A percentile compares a stretch with the other conserved stretches of the same genome.
These are phyloP conservation scores for Hanseniaspora osmophila DNA, from an alignment of 805 yeast genomes.

Conservation along the genomic window DNA sequence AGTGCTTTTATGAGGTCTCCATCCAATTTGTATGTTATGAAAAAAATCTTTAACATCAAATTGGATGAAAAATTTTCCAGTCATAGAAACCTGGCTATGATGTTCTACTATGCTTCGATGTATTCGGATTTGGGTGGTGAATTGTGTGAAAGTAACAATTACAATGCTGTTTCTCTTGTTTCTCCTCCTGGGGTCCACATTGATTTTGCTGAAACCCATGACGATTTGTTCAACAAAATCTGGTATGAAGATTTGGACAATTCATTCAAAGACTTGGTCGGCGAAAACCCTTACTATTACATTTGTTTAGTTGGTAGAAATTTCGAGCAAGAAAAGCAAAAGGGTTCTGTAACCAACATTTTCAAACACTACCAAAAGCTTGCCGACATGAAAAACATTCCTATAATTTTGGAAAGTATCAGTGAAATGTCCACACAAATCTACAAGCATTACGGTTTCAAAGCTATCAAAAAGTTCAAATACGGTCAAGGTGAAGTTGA, in stretches of 20 bases:
- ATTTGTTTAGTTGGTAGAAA: conserved; percentile 23
- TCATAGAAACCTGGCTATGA: conserved; percentile 15
- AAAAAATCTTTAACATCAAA: conserved; percentile 18
- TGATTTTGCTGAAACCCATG: conserved; percentile 16
- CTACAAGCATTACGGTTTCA: conserved; percentile 24
- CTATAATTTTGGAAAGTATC: conserved; percentile 24
- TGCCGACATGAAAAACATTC: conserved; percentile 19
- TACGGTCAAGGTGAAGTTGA: conserved; percentile 23
- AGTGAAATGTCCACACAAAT: conserved; percentile 20
- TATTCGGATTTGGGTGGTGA: conserved; percentile 22
- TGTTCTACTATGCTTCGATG: conserved; percentile 13
- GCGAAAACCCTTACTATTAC: conserved; percentile 18
- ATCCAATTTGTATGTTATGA: conserved; percentile 18
- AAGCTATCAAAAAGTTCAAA: conserved; percentile 15
- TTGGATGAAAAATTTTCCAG: conserved; percentile 12
- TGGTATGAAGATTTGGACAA: conserved; percentile 15
- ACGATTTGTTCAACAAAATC: conserved; percentile 17
- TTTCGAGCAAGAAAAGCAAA: conserved; percentile 13
- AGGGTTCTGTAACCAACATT: conserved; percentile 22
- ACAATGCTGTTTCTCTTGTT: conserved; percentile 23
- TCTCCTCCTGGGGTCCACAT: conserved; percentile 16
- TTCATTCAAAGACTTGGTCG: conserved; percentile 7
- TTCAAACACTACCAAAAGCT: conserved; percentile 16
- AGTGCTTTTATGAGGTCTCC: conserved; percentile 18
- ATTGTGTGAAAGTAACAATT: conserved; percentile 19